Conservation (phyloP, 805 yeast genomes). For the Citeromyces nyonsensis region DNA sequence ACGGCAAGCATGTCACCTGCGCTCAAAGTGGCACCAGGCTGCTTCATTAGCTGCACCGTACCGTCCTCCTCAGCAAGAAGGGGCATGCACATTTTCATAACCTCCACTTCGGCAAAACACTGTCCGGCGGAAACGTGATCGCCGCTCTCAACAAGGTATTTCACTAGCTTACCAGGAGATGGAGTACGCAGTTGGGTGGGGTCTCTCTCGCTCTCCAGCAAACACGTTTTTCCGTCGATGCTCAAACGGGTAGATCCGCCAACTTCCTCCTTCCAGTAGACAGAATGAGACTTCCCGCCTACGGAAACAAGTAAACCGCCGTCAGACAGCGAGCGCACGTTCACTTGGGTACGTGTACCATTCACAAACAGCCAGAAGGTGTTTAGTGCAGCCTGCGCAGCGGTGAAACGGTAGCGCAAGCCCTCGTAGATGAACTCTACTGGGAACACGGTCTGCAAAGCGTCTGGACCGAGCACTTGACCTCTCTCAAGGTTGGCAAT, state of each 20-base stretch:
- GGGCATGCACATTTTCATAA: constrained; percentile 99
- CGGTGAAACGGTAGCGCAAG: constrained; percentile 83
- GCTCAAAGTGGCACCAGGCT: constrained; percentile 93
- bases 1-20: constrained; percentile 98
- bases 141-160: constrained; percentile 87
- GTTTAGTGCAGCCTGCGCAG: constrained; percentile 81
- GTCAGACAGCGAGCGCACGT: constrained; percentile 80
- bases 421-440: constrained; percentile 95
- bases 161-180: constrained; percentile 95
- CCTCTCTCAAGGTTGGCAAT: constrained; percentile 78
- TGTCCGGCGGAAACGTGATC: constrained; percentile 87
- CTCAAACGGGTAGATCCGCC: constrained; percentile 89
- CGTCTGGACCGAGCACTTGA: constrained; percentile 77
- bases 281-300: constrained; percentile 87
- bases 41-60: constrained; percentile 80
- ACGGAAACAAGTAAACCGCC: constrained; percentile 84
- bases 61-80: constrained; percentile 89
- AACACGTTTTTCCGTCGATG: constrained; percentile 89
- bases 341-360: constrained; percentile 81
- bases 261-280: constrained; percentile 91
- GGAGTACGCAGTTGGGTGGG: constrained; percentile 98
- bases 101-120: constrained; percentile 96
- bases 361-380: constrained; percentile 81
- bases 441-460: constrained; percentile 77
- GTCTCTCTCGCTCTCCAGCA: constrained; percentile 89